A percentile compares a stretch with the other conserved stretches of the same genome.
These are phyloP conservation scores for Aegilops longissima DNA, from an alignment of 176 grass and related monocot species.

Conservation along the genomic window DNA sequence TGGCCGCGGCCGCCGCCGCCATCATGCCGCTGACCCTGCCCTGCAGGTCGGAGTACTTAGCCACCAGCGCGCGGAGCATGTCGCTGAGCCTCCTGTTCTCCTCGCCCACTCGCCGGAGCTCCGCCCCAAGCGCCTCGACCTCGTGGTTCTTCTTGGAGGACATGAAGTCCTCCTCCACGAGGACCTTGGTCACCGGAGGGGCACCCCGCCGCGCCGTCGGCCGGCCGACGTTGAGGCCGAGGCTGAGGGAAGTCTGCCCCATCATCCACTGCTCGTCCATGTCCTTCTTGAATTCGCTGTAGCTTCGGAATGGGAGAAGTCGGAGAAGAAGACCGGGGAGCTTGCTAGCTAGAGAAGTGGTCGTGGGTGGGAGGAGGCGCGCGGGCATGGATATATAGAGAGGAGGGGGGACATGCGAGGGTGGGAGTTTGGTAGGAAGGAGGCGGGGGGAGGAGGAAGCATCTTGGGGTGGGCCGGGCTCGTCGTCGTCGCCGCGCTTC, in stretches of 20 bases:
- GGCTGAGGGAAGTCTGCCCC: slow-evolving; percentile 49
- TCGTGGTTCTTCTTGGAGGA: slow-evolving; percentile 41
- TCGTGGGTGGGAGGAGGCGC: neutral
- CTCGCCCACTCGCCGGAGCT: slow-evolving; percentile 53
- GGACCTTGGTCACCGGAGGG: neutral
- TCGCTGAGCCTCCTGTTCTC: slow-evolving; percentile 71
- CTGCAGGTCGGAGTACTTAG: slow-evolving; percentile 53
- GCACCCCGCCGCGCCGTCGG: neutral
- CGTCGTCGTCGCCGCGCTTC: slow-evolving; percentile 1
- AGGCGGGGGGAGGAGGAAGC: neutral
- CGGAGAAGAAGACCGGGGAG: neutral
- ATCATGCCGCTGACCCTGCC: slow-evolving; percentile 30
- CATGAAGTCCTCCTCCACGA: slow-evolving; percentile 53
- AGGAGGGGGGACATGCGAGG: no score
- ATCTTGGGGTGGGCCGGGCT: slow-evolving; percentile 10
- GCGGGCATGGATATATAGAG: slow-evolving; percentile 31
- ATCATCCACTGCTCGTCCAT: slow-evolving; percentile 59
- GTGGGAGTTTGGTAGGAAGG: no score
- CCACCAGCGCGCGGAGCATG: slow-evolving; percentile 48
- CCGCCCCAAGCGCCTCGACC: slow-evolving; percentile 49
- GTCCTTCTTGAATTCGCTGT: neutral
- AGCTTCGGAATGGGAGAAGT: neutral
- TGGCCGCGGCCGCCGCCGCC: no score
- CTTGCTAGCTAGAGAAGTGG: neutral
- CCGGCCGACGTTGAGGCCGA: slow-evolving; percentile 57